Conservation (phyloP, 2,329 filamentous ascomycete species). For the Colletotrichum spaethianum region DNA sequence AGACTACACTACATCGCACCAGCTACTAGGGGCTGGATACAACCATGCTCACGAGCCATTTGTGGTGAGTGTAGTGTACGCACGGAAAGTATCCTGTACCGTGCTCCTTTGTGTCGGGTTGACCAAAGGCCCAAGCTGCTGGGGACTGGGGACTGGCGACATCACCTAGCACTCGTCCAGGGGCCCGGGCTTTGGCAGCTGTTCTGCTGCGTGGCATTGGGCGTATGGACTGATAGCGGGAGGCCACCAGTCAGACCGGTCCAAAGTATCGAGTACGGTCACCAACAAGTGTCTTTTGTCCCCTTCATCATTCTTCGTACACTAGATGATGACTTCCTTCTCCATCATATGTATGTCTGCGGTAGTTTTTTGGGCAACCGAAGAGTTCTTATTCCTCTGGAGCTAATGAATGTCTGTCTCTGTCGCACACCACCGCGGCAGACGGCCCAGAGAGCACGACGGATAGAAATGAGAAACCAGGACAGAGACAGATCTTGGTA, state of each 20-base stretch:
- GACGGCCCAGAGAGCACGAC: conserved; percentile 27
- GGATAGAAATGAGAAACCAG: conserved; percentile 32
- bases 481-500: conserved; percentile 33
- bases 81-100: conserved; percentile 20
- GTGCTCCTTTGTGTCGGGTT: conserved; percentile 9
- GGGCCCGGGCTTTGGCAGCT: not conserved
- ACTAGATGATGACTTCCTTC: not conserved
- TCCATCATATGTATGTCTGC: not conserved
- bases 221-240: conserved; percentile 11
- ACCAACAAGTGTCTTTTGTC: not conserved
- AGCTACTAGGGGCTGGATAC: conserved; percentile 26
- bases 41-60: conserved; percentile 1
- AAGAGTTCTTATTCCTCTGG: not conserved
- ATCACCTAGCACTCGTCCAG: conserved; percentile 1
- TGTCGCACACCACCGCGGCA: conserved; percentile 35
- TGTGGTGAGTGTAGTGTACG: too few relatives aligned
- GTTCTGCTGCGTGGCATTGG: conserved; percentile 21
- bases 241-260: conserved; percentile 20
- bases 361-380: not conserved
- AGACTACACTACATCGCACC: too few relatives aligned
- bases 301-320: not conserved
- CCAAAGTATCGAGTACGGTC: conserved; percentile 11
- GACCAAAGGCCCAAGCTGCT: conserved; percentile 18
- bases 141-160: conserved; percentile 13
- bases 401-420: conserved; percentile 19